phyloP scores from a whole-genome alignment of 257 asterid genomes.

The Solanum dulcamara region DNA sequence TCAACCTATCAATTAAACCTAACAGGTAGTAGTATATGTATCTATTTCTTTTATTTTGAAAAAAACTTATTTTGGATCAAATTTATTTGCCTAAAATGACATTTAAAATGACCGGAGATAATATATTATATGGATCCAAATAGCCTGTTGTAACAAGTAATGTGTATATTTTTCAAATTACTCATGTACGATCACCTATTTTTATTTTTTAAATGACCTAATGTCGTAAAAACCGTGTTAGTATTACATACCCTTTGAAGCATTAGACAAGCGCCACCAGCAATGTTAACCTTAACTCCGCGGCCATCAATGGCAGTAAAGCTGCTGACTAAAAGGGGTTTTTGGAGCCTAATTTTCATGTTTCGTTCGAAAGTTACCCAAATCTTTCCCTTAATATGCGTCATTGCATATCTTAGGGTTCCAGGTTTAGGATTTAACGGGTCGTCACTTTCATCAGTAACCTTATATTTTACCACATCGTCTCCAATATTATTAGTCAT shows the following conservation, averaged over 20 bases:
- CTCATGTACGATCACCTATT: neutral
- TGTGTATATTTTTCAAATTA: neutral
- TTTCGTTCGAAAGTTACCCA: conserved; percentile 68
- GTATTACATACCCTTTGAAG: conserved; percentile 32
- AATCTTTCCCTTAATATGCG: conserved; percentile 42
- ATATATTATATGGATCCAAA: too few relatives aligned
- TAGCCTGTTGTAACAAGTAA: neutral
- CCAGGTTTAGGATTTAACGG: conserved; percentile 58
- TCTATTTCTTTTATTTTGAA: too few relatives aligned
- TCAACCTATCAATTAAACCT: too few relatives aligned
- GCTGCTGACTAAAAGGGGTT: conserved; percentile 61
- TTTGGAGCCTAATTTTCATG: conserved; percentile 48
- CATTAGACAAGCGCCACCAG: conserved; percentile 48
- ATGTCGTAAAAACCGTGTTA: neutral
- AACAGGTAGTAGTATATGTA: too few relatives aligned
- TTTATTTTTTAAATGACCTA: neutral
- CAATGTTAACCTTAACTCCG: conserved; percentile 51
- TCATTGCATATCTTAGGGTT: conserved; percentile 55
- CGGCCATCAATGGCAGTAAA: conserved; percentile 70
- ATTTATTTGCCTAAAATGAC: too few relatives aligned
- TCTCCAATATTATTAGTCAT: conserved; percentile 50
- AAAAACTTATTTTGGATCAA: too few relatives aligned
- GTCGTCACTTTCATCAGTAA: conserved; percentile 51
- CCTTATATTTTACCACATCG: conserved; percentile 22
- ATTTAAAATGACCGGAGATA: too few relatives aligned